A percentile compares a stretch with the other conserved stretches of the same genome.
phyloP scores from a whole-genome alignment of 139 green algal species.

The Chlorella sorokiniana region DNA sequence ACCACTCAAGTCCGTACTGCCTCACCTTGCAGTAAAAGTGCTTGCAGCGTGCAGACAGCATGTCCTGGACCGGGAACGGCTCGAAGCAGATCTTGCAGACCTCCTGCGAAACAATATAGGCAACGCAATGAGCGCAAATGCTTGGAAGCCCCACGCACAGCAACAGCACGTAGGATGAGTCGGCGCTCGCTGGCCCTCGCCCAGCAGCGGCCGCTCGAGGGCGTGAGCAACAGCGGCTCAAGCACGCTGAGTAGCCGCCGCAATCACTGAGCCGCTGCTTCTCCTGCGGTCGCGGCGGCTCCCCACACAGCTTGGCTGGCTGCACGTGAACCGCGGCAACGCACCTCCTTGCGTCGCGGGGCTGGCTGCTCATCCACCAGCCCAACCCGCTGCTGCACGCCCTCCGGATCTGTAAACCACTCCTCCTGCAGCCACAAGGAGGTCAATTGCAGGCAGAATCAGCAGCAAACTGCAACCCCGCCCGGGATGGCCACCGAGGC shows the following conservation, averaged over 20 bases:
- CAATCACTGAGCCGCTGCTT: no score
- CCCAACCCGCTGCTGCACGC: slow-evolving; percentile 70
- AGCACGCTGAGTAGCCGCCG: not conserved
- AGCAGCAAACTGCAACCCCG: no score
- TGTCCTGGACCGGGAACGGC: slow-evolving; percentile 46
- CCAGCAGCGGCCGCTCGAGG: no score
- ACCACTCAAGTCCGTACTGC: no score
- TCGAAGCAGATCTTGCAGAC: slow-evolving; percentile 95
- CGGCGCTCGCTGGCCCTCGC: no score
- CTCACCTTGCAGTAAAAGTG: slow-evolving; percentile 73
- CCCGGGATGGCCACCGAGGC: no score
- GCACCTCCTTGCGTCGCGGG: not conserved
- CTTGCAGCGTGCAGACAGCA: slow-evolving; percentile 64
- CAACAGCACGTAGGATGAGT: no score
- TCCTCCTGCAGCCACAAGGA: slow-evolving; percentile 72
- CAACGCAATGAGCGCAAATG: not conserved
- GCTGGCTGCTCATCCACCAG: slow-evolving; percentile 56
- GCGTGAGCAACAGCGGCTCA: not conserved
- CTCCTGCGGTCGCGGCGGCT: no score
- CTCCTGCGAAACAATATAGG: slow-evolving; percentile 31
- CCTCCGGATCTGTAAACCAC: slow-evolving; percentile 87
- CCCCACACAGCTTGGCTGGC: no score
- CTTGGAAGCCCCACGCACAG: no score
- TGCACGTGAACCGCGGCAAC: no score
- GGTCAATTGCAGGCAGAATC: not conserved